Conservation (phyloP, 768 basidiomycete genomes). For the Lactarius deliciosus region DNA sequence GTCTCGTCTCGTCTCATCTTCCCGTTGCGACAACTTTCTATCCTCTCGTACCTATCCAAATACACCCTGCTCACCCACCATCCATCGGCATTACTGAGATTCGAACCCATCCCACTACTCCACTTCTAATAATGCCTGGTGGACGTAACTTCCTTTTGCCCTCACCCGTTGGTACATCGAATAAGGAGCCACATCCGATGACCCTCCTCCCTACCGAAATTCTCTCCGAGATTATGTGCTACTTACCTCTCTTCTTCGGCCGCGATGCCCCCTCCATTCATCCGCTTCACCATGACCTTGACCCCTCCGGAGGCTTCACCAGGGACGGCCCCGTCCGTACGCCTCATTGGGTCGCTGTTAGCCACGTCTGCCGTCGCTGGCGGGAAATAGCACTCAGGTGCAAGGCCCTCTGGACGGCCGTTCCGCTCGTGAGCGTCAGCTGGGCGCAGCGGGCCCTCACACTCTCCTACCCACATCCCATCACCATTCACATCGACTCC, state of each 20-base stretch:
- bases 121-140: not conserved
- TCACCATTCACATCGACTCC: conserved; percentile 19
- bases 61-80: no score
- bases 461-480: conserved; percentile 20
- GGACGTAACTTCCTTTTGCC: not conserved
- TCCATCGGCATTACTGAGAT: no score
- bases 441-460: conserved; percentile 21
- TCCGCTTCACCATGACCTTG: conserved; percentile 15
- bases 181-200: conserved; percentile 1
- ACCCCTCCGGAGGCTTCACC: conserved; percentile 19
- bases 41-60: no score
- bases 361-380: conserved; percentile 26
- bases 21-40: no score
- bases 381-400: conserved; percentile 22
- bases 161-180: not conserved
- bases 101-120: not conserved
- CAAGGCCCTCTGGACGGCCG: conserved; percentile 22
- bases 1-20: not conserved
- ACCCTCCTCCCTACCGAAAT: conserved; percentile 19
- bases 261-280: conserved; percentile 19
- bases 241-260: conserved; percentile 19
- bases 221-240: conserved; percentile 25
- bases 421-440: conserved; percentile 17
- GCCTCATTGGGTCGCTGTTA: conserved; percentile 27
- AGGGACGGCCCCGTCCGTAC: conserved; percentile 21